Percentiles rank a stretch among this genome's conserved stretches.
These are phyloP conservation scores for Cavenderia fasciculata DNA, from an alignment of 78 protist genomes.

Conservation along the genomic window DNA sequence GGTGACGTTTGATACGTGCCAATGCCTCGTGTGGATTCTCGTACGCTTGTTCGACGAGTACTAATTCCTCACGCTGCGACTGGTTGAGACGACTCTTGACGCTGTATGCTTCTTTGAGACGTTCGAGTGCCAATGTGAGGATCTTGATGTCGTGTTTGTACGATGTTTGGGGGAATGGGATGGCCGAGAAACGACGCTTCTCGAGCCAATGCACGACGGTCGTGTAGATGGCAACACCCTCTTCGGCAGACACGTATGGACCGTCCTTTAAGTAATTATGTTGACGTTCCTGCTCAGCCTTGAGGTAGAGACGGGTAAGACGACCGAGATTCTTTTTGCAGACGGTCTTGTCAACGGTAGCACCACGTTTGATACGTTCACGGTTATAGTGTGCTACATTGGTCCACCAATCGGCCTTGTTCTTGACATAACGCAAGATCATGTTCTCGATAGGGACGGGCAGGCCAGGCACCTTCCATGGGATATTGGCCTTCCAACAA, in stretches of 20 bases:
- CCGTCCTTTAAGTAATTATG: constrained; percentile 99
- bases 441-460: constrained; percentile 98
- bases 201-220: constrained; percentile 99
- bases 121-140: constrained; percentile 98
- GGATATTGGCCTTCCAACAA: constrained; percentile 99
- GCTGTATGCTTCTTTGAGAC: constrained; percentile 96
- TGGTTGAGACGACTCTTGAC: constrained; percentile 97
- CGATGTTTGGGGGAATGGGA: constrained; percentile 99
- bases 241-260: constrained; percentile 98
- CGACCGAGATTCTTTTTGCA: constrained; percentile 99
- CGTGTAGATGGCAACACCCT: constrained; percentile 99
- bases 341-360: constrained; percentile 99
- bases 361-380: constrained; percentile 99
- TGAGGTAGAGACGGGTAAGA: constrained; percentile 98
- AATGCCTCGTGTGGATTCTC: constrained; percentile 99
- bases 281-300: constrained; percentile 99
- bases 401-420: constrained; percentile 99
- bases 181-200: constrained; percentile 93
- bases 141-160: constrained; percentile 99
- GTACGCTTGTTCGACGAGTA: constrained; percentile 99
- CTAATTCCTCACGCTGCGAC: constrained; percentile 99
- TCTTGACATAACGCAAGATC: constrained; percentile 98
- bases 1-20: constrained; percentile 98
- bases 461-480: constrained; percentile 99
- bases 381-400: constrained; percentile 98